Conservation (phyloP, 768 basidiomycete species). For the Suillus lakei region DNA sequence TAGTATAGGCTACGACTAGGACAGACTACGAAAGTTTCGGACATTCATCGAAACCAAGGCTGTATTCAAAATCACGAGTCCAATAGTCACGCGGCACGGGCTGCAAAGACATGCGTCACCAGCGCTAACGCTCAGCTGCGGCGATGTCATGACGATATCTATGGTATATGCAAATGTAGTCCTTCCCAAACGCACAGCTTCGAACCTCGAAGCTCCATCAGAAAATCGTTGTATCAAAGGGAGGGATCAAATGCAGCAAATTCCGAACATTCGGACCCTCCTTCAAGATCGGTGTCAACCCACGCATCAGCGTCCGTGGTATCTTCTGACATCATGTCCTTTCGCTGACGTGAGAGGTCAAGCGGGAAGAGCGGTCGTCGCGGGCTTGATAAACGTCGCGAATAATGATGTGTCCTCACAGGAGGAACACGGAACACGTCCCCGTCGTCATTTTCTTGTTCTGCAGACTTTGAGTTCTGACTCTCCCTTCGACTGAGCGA, state of each 20-base stretch:
- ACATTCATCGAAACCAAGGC: background rate
- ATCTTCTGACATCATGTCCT: slow-evolving; percentile 14
- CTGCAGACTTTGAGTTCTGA: slow-evolving; percentile 12
- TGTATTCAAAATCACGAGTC: background rate
- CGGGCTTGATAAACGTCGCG: background rate
- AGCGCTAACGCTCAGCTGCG: background rate
- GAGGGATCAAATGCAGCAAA: slow-evolving; percentile 16
- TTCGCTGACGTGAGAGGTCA: background rate
- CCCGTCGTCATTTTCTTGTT: slow-evolving; percentile 16
- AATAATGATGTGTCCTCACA: background rate
- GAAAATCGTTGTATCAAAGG: background rate
- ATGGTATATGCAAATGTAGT: background rate
- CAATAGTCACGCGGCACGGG: background rate
- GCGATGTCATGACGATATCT: background rate
- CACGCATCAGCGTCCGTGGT: slow-evolving; percentile 34
- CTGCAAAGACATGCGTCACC: background rate
- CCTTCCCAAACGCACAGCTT: background rate
- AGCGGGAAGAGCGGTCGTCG: slow-evolving; percentile 19
- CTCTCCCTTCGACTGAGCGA: slow-evolving; percentile 18
- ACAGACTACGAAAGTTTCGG: background rate
- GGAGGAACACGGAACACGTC: slow-evolving; percentile 23
- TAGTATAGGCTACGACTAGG: background rate
- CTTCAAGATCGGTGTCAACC: slow-evolving; percentile 47
- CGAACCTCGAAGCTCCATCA: slow-evolving; percentile 1
- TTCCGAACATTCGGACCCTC: slow-evolving; percentile 27